Conservation (phyloP, 345 rosid species). For the Eucalyptus rudis region DNA sequence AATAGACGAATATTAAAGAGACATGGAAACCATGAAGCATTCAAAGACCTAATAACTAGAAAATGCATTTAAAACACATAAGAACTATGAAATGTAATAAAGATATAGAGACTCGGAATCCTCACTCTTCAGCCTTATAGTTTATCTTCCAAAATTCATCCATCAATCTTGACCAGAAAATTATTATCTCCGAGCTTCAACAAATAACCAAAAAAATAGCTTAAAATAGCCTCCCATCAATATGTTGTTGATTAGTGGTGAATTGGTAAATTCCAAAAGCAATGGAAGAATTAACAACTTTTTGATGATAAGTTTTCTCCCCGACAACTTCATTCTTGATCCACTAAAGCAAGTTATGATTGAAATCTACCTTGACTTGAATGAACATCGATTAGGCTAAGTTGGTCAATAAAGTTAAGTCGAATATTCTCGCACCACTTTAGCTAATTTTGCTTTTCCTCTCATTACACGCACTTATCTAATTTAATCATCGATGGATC, state of each 20-base stretch:
- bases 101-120: accelerated
- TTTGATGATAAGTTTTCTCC: too few species aligned
- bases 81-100: background rate
- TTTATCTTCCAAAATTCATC: background rate
- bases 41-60: background rate
- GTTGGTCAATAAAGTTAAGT: too few species aligned
- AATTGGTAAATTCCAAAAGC: accelerated
- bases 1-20: background rate
- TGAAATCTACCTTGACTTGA: too few species aligned
- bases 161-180: background rate
- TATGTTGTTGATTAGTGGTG: background rate
- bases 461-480: background rate
- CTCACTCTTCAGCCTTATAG: accelerated
- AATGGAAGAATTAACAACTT: background rate
- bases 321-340: too few species aligned
- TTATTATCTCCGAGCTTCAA: accelerated
- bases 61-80: background rate
- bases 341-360: too few species aligned
- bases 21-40: background rate
- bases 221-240: background rate
- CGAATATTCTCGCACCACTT: too few species aligned
- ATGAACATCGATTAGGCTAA: too few species aligned
- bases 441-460: background rate
- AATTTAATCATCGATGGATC: background rate
- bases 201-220: too few species aligned